Base-by-base conservation (phyloP, 2,329 filamentous ascomycete genomes). In the Scedosporium dehoogii region DNA sequence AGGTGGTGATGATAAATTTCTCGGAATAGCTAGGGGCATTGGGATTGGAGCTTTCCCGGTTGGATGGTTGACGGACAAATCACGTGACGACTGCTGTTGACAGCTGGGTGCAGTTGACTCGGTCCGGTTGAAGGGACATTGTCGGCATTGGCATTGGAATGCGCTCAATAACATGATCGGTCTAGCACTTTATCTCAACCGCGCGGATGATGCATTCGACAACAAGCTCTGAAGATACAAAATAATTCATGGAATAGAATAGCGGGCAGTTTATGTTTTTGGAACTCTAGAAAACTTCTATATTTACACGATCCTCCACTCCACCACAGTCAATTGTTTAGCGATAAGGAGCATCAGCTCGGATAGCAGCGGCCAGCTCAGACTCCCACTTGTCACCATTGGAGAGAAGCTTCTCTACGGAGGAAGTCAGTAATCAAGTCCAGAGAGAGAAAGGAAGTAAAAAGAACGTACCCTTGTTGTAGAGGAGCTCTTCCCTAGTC, bases 371-470 rank as follows among this genome's bases (percentile, higher is more conserved):
- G 1, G 93, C 93, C 72, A 99, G 82, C 79, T 99, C 94, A 6
- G 94, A 92, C 81, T 99, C 94, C 94, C 94, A 99, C 79, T 92
- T 93, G 79, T 96, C 92, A 71, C 92, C 91, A 73, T 96, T 96
- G 68, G 90, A 79, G 66, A 96, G 77, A 67, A 96, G 79, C 79
- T 96, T 96, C 81, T 96, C 60, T 62, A 33, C 89, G 81, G 69
- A 65, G 38, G 27, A 5, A 25, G 38, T 23, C 46, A 68, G 73
- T 62, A 74, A 70, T 64, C 63, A 51, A 33, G 3, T 9, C n/a
- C 10, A 12, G 14, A 9, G n/a, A 25, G 12, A 6, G 2, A n/a
- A 12, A 38, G 29, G 14, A 66, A 38, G 33, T 81, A 79, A 7
- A n/a, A 27, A 27, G 10, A 33, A 55, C 59, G 38, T 57, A 62